phyloP scores from a whole-genome alignment of 352 stramenopile species.

The Globisporangium takayamanum region DNA sequence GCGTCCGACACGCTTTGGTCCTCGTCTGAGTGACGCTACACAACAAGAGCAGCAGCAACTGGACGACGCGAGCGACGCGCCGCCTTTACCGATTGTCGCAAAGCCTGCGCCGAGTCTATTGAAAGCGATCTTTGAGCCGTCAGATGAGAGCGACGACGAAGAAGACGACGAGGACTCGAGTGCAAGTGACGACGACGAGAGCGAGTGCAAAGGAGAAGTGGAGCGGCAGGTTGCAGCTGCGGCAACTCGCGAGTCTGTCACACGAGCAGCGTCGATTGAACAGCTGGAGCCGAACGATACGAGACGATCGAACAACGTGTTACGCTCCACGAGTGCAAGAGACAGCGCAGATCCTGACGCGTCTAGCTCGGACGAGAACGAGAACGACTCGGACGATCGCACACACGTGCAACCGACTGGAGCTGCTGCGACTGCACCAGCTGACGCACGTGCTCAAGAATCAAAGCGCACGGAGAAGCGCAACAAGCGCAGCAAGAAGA shows the following conservation, averaged over 20 bases:
- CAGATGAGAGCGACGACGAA: constrained; percentile 43
- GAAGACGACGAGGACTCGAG: constrained; percentile 24
- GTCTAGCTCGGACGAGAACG: too few relatives aligned
- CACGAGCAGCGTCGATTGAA: too few relatives aligned
- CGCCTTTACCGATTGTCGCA: constrained; percentile 29
- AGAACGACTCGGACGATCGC: too few relatives aligned
- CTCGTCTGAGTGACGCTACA: background rate
- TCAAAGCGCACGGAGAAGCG: constrained; percentile 17
- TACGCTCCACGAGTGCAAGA: too few relatives aligned
- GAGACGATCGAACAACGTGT: too few relatives aligned
- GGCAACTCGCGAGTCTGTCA: background rate
- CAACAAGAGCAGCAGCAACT: background rate
- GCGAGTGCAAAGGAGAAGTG: constrained; percentile 4
- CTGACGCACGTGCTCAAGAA: too few relatives aligned
- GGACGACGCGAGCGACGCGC: constrained; percentile 18
- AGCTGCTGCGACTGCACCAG: too few relatives aligned
- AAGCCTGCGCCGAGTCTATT: constrained; percentile 48
- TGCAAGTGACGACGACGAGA: constrained; percentile 14
- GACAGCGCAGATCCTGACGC: too few relatives aligned
- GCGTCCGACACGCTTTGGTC: background rate
- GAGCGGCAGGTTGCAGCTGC: too few relatives aligned
- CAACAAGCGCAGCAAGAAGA: constrained; percentile 8
- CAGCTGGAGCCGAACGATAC: too few relatives aligned
- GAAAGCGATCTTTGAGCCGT: constrained; percentile 80
- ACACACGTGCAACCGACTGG: too few relatives aligned